Evolutionary conservation across 345 rosid species (phyloP).

Genomic region (Luvunga scandens): DNA sequence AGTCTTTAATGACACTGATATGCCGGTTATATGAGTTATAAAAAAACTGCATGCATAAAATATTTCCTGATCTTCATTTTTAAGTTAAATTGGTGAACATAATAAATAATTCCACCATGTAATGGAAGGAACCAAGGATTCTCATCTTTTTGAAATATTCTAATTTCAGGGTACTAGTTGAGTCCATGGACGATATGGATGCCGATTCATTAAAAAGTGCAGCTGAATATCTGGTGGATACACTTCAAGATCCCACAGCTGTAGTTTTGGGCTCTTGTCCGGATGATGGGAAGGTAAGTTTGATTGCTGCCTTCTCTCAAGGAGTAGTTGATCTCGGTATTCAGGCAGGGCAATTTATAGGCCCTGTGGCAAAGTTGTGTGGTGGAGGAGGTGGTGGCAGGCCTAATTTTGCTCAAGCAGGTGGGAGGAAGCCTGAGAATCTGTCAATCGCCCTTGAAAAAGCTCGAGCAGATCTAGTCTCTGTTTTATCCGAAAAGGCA

Average conservation of each 20-base stretch:
- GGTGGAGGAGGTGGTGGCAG: constrained; percentile 98
- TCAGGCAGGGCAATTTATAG: constrained; percentile 89
- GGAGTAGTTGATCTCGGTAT: constrained; percentile 68
- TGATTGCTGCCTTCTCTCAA: constrained; percentile 85
- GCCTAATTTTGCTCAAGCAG: constrained; percentile 95
- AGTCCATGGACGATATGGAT: constrained; percentile 73
- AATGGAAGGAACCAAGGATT: background rate
- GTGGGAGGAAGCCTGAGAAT: constrained; percentile 82
- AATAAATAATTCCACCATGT: background rate
- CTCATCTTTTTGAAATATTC: background rate
- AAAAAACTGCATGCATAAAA: background rate
- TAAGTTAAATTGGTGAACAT: background rate
- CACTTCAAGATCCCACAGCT: constrained; percentile 78
- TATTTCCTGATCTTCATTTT: background rate
- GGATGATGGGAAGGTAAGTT: constrained; percentile 85
- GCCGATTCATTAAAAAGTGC: constrained; percentile 86
- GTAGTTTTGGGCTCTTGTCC: constrained; percentile 80
- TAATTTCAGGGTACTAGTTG: constrained; percentile 69
- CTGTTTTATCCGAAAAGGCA: constrained; percentile 53
- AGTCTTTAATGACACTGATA: background rate
- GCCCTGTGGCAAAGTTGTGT: constrained; percentile 75
- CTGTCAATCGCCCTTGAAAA: constrained; percentile 66
- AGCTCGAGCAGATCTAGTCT: constrained; percentile 63
- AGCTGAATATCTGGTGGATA: constrained; percentile 65
- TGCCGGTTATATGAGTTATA: background rate